Base-by-base conservation (phyloP, 1,284 basidiomycete genomes). In the Athelia psychrophila region DNA sequence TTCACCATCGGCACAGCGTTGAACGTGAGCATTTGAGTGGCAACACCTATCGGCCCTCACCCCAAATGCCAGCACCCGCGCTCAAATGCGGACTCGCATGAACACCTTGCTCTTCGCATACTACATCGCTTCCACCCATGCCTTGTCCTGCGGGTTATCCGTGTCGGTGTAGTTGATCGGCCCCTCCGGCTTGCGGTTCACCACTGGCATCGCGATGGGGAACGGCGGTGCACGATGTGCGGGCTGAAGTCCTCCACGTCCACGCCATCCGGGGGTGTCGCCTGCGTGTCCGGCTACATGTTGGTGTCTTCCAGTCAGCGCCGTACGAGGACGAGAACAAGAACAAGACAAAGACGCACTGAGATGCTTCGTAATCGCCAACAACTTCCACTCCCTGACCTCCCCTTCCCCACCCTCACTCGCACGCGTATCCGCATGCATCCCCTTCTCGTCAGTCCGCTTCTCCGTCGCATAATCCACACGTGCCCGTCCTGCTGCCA, bases 181-280 rank as follows among this genome's bases (percentile, higher is more conserved):
- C 8, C 38, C 38, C n/a, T 22, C 9, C n/a, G 38, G 38, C 20
- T 42, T 42, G 38, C 38, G 38, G 38, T 42, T 42, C n/a, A 42
- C 38, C n/a, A n/a, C n/a, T n/a, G n/a, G n/a, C 8, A 42, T 6
- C 38, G 38, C 38, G 20, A 42, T 42, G 6, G 38, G 38, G 38
- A 42, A 42, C 38, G 38, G 38, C n/a, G 38, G 38, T 42, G 38
- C 20, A 42, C 20, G 38, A 42, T 42, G 38, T 42, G 38, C 16
- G 38, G 38, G 38, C 38, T 42, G 20, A 42, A 42, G 38, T 42
- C 38, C 20, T 42, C 38, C 38, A 42, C n/a, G 20, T 42, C 38
- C 38, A 42, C 38, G 38, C 38, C 38, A n/a, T 42, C 38, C 38
- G 38, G 8, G 16, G n/a, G 20, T 9, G 38, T 42, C 38, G 38